Conservation (phyloP, 345 rosid genomes). For the Rubroshorea leprosula region DNA sequence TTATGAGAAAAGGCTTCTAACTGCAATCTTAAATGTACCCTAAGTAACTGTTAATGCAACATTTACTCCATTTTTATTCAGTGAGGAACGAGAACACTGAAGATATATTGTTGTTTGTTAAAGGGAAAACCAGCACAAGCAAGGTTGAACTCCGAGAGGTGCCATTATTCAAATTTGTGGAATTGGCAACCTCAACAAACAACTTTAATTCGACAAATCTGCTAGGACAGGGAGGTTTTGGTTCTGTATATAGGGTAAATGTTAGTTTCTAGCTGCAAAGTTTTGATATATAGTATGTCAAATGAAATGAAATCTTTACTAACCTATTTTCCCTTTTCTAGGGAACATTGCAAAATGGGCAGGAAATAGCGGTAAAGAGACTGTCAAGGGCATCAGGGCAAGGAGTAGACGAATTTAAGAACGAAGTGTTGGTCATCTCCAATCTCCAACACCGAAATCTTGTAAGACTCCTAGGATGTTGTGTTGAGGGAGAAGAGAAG, state of each 20-base stretch:
- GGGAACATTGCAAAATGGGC: constrained; percentile 1
- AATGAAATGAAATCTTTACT: background rate
- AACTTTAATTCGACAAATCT: background rate
- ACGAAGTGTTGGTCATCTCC: constrained; percentile 8
- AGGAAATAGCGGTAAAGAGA: constrained; percentile 10
- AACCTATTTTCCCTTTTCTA: background rate
- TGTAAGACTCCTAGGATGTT: constrained; percentile 7
- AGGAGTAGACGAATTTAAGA: constrained; percentile 10
- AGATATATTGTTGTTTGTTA: no score
- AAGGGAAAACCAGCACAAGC: no score
- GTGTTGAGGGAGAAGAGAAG: constrained; percentile 1
- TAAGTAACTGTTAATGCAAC: no score
- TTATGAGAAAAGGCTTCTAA: no score
- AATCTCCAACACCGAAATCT: constrained; percentile 14
- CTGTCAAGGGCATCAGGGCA: constrained; percentile 1
- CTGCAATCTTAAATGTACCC: no score
- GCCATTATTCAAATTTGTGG: no score
- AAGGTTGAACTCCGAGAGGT: no score
- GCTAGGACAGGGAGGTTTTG: constrained; percentile 15
- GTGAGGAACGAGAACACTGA: no score
- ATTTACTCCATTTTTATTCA: no score
- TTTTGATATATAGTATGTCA: background rate
- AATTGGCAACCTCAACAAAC: no score
- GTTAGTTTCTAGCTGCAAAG: background rate
- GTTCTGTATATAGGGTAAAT: constrained; percentile 13